These are phyloP conservation scores for Purshia tridentata DNA, from an alignment of 306 rosid species.

Conservation along the genomic window DNA sequence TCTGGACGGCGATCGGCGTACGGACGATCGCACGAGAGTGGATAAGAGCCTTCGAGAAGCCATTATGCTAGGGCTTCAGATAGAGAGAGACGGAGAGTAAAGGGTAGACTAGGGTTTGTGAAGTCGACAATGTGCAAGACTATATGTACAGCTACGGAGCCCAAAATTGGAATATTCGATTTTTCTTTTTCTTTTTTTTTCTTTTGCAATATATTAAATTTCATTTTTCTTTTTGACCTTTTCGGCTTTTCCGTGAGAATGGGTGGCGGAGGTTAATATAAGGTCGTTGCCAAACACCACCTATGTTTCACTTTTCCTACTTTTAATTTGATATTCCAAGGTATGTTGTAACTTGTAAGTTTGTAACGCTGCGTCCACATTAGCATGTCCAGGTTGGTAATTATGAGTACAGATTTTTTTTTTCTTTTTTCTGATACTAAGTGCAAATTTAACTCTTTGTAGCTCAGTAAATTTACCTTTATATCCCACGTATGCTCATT, in stretches of 20 bases:
- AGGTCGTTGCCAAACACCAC: neutral
- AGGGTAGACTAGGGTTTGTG: constrained; percentile 59
- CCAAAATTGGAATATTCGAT: constrained; percentile 24
- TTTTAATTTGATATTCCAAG: neutral
- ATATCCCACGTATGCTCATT: neutral
- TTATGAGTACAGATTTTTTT: too few species aligned
- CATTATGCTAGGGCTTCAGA: constrained; percentile 49
- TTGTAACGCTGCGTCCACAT: neutral
- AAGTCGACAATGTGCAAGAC: constrained; percentile 16
- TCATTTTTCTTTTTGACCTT: neutral
- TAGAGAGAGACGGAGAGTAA: constrained; percentile 21
- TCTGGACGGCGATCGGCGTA: constrained; percentile 58
- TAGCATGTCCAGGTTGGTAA: neutral
- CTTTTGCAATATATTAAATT: neutral
- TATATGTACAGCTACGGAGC: constrained; percentile 27
- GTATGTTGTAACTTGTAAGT: neutral
- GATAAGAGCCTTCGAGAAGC: constrained; percentile 79
- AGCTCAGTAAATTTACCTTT: neutral
- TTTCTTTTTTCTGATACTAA: too few species aligned
- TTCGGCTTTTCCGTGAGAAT: neutral
- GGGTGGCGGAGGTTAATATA: neutral
- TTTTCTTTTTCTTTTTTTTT: neutral
- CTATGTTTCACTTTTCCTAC: neutral
- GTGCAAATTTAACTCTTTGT: neutral
- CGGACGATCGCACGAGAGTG: constrained; percentile 72